Evolutionary conservation across 306 rosid species (phyloP).

Genomic region (Coriaria nepalensis): DNA sequence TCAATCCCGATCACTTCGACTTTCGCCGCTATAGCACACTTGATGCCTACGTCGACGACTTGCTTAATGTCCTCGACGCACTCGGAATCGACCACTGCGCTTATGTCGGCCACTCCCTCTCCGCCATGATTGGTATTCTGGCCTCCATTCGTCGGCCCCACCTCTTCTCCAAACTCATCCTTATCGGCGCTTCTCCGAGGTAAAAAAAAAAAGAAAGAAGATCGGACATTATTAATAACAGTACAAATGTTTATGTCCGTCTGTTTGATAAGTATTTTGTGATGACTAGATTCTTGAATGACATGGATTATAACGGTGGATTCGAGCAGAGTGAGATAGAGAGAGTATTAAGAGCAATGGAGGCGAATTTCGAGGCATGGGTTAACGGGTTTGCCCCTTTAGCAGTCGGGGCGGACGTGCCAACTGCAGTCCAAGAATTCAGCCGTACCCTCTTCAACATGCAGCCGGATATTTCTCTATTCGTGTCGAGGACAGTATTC

Average conservation of each 20-base stretch:
- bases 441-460: slow-evolving; percentile 71
- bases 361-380: slow-evolving; percentile 68
- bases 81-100: slow-evolving; percentile 46
- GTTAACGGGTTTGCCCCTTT: slow-evolving; percentile 63
- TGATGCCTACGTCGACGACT: slow-evolving; percentile 71
- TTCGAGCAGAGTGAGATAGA: slow-evolving; percentile 55
- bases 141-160: slow-evolving; percentile 77
- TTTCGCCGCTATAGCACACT: slow-evolving; percentile 66
- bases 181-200: slow-evolving; percentile 83
- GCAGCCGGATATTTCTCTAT: slow-evolving; percentile 73
- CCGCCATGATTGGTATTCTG: slow-evolving; percentile 81
- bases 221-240: neutral
- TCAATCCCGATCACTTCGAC: slow-evolving; percentile 77
- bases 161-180: slow-evolving; percentile 73
- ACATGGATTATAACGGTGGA: slow-evolving; percentile 69
- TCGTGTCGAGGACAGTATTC: slow-evolving; percentile 44
- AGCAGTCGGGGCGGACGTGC: slow-evolving; percentile 75
- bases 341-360: slow-evolving; percentile 56
- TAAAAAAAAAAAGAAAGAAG: neutral
- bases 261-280: neutral
- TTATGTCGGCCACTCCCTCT: slow-evolving; percentile 81
- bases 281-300: slow-evolving; percentile 52
- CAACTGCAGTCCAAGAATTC: slow-evolving; percentile 56
- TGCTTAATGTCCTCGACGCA: slow-evolving; percentile 51
- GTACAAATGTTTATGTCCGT: neutral